Evolutionary conservation across 2,329 filamentous ascomycete genomes (phyloP).

Genomic region (Neopestalotiopsis sp.): DNA sequence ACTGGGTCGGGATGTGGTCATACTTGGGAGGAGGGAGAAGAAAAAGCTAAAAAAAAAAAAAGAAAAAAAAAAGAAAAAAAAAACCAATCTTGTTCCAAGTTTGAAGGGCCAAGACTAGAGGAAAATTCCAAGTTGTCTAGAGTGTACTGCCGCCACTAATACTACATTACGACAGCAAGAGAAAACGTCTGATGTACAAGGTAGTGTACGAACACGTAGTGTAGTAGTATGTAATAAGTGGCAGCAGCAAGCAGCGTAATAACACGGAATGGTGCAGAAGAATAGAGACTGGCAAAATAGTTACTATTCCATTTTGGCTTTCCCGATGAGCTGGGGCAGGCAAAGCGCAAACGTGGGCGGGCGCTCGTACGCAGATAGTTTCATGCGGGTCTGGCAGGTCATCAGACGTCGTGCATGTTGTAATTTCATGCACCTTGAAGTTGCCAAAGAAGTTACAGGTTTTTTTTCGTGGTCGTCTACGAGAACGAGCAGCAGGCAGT

Average conservation of each 20-base stretch:
- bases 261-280: background rate
- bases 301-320: background rate
- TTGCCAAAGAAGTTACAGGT: background rate
- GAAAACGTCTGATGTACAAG: background rate
- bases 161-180: background rate
- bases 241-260: too few relatives aligned
- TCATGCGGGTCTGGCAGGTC: conserved; percentile 17
- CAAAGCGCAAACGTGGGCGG: background rate
- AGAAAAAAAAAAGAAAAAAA: too few relatives aligned
- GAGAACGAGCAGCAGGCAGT: background rate
- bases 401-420: conserved; percentile 14
- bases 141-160: background rate
- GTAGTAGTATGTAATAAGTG: too few relatives aligned
- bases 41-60: too few relatives aligned
- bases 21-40: too few relatives aligned
- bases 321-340: background rate
- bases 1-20: background rate
- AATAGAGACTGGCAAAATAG: background rate
- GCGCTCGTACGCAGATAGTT: conserved; percentile 1
- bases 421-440: conserved; percentile 3
- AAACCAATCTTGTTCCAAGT: background rate
- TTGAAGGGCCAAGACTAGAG: background rate
- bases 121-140: background rate
- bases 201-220: too few relatives aligned
- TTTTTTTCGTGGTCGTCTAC: background rate